Evolutionary conservation across 163 green algal species (phyloP).

Genomic region (Scenedesmus sp.): DNA sequence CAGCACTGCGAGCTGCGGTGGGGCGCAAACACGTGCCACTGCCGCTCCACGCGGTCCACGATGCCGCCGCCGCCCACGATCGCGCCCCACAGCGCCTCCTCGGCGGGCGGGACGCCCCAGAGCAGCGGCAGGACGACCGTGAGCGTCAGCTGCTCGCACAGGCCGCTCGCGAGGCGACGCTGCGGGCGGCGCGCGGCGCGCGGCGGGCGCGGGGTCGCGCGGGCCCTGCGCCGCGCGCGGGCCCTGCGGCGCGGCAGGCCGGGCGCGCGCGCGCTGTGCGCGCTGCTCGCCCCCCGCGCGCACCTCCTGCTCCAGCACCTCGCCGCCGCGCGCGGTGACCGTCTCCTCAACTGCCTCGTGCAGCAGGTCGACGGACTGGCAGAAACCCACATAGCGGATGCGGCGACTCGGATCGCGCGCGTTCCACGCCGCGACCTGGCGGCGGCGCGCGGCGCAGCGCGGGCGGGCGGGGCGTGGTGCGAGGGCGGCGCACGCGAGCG

Average conservation of each 20-base stretch:
- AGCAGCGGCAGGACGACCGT: slow-evolving; percentile 83
- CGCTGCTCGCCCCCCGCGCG: no score
- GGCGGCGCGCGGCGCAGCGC: no score
- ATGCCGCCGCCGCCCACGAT: slow-evolving; percentile 75
- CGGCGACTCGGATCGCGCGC: slow-evolving; percentile 69
- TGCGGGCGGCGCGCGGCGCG: no score
- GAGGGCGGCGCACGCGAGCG: no score
- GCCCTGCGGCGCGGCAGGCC: no score
- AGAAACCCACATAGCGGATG: slow-evolving; percentile 80
- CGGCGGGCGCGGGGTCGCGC: no score
- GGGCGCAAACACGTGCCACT: slow-evolving; percentile 85
- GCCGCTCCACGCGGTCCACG: slow-evolving; percentile 67
- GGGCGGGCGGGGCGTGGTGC: no score
- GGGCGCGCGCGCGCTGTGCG: no score
- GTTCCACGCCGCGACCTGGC: slow-evolving; percentile 81
- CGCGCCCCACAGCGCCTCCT: slow-evolving; percentile 71
- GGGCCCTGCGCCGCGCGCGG: no score
- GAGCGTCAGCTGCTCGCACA: slow-evolving; percentile 71
- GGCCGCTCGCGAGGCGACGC: slow-evolving; percentile 53
- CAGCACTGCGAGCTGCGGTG: no score
- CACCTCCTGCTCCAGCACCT: slow-evolving; percentile 72
- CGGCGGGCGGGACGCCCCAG: slow-evolving; percentile 83
- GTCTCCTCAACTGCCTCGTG: slow-evolving; percentile 74
- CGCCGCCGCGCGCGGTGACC: slow-evolving; percentile 70
- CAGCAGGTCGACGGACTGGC: slow-evolving; percentile 39